Evolutionary conservation across 2,329 filamentous ascomycete genomes (phyloP).

Genomic region (Aspergillus uvarum): DNA sequence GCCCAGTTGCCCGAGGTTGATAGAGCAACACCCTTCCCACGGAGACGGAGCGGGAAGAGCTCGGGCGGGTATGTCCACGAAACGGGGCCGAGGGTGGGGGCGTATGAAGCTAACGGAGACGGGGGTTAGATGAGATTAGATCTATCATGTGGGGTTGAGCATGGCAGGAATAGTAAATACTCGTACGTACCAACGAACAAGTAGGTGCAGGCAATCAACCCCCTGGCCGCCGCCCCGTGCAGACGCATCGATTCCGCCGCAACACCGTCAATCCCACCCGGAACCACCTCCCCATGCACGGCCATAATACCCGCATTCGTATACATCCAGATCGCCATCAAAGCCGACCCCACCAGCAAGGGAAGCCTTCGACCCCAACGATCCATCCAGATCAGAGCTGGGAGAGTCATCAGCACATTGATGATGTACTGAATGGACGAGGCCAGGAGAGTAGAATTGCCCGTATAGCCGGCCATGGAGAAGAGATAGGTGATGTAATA

Average conservation of each 20-base stretch:
- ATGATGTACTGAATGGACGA: conserved; percentile 74
- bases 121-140: neutral
- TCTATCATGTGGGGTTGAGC: neutral
- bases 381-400: conserved; percentile 73
- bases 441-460: conserved; percentile 60
- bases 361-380: conserved; percentile 70
- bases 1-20: conserved; percentile 61
- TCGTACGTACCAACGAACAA: conserved; percentile 50
- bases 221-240: conserved; percentile 53
- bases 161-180: neutral
- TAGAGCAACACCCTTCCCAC: conserved; percentile 61
- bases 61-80: conserved; percentile 60
- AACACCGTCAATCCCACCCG: conserved; percentile 39
- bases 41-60: conserved; percentile 50
- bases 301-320: conserved; percentile 46
- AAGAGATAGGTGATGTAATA: conserved; percentile 72
- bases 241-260: conserved; percentile 41
- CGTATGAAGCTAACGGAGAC: conserved; percentile 50
- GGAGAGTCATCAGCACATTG: conserved; percentile 76
- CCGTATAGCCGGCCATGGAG: conserved; percentile 66
- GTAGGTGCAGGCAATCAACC: conserved; percentile 68
- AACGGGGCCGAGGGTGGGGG: conserved; percentile 61
- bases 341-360: conserved; percentile 62
- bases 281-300: conserved; percentile 37
- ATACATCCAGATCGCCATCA: conserved; percentile 58